Base-by-base conservation (phyloP, 1,284 basidiomycete species). In the Gastroboletus turbinatus region DNA sequence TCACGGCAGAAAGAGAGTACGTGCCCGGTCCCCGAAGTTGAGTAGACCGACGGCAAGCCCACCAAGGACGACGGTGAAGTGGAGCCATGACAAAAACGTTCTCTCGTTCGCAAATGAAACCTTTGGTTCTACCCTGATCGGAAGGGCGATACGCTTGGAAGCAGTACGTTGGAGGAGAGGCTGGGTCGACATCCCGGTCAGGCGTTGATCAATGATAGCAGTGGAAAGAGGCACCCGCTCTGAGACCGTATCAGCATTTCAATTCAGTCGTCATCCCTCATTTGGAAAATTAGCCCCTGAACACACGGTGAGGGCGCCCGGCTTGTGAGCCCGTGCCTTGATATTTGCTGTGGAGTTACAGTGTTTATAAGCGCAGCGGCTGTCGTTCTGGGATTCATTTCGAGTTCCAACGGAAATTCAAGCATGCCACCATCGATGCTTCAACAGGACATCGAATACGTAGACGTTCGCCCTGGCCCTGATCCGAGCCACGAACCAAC, bases 121-220 rank as follows among this genome's bases (percentile, higher is more conserved):
- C 70, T 96, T 95, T 46, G 94, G 94, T 74, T 96, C 95, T 51
- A 97, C 92, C 61, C 94, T 85, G 64, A 98, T 87, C 40, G 96
- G 95, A 40, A 98, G 87, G 13, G 95, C 95, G 67, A 98, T 98
- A 60, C 95, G 90, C 78, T 97, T 97, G 50, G 89, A 85, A 3
- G 94, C 92, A 17, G 96, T 97, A 58, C 97, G 88, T 75, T 99
- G 96, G 46, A 99, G 89, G 46, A 99, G 85, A 21, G 97, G 97
- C 74, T 98, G 97, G 53, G 95, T 97, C 19, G 96, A 99, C 97
- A 98, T 67, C 56, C 21, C 25, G 25, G 35, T 50, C 25, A 19
- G 19, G 38, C 35, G 25, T 33, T 25, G 42, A n/a, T n/a, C n/a
- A n/a, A n/a, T n/a, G n/a, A 39, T 49, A 48, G 5, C 57, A 60